Conservation (phyloP, 2,329 filamentous ascomycete species). For the Nemania sp. region DNA sequence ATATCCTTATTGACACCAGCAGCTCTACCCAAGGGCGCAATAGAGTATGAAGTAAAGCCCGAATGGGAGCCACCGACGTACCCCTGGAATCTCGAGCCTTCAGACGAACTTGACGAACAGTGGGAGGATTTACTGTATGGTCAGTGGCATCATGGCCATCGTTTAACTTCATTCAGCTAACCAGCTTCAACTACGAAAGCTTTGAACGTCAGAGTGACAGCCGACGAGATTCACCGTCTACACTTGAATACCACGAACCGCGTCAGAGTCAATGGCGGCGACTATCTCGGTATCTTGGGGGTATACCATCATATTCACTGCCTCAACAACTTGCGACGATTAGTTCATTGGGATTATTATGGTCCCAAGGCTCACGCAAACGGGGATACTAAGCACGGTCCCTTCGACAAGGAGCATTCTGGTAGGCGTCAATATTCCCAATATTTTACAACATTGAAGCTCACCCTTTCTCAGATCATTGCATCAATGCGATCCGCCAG, state of each 20-base stretch:
- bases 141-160: no score
- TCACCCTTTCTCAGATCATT: neutral
- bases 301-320: slow-evolving; percentile 2
- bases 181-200: no score
- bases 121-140: no score
- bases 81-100: no score
- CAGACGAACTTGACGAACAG: no score
- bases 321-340: neutral
- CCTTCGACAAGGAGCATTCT: neutral
- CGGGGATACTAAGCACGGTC: neutral
- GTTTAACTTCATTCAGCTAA: no score
- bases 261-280: neutral
- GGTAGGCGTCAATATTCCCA: neutral
- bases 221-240: neutral
- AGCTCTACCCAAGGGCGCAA: no score
- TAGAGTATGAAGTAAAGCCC: no score
- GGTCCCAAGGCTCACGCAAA: no score
- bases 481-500: neutral
- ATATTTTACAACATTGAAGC: neutral
- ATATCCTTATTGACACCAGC: no score
- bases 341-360: slow-evolving; percentile 2
- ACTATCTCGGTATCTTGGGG: neutral
- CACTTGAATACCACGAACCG: neutral
- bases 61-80: no score
- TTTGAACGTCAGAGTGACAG: neutral